Percentiles rank a stretch among this genome's conserved stretches.
Evolutionary conservation across 805 yeast genomes (phyloP).

Genomic region (Clavispora carvajalis): DNA sequence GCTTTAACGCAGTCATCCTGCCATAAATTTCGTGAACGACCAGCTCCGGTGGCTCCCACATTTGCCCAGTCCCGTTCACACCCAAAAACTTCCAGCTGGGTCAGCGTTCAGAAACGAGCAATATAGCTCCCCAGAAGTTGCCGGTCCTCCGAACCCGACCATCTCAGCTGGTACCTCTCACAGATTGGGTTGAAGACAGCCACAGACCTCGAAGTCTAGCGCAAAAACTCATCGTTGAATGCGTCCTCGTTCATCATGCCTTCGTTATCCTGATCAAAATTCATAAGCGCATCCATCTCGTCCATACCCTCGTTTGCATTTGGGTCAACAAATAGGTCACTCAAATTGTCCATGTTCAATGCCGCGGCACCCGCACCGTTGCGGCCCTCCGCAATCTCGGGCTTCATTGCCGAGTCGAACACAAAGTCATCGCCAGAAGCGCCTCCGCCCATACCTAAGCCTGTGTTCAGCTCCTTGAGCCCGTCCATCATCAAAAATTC

Average conservation of each 20-base stretch:
- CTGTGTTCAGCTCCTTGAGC: background rate
- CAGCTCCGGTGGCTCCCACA: too few relatives aligned
- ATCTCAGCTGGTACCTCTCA: too few relatives aligned
- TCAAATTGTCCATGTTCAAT: constrained; percentile 15
- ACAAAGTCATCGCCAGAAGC: background rate
- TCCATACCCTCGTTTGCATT: constrained; percentile 10
- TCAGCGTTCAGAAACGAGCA: too few relatives aligned
- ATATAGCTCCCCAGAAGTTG: too few relatives aligned
- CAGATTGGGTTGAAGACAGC: too few relatives aligned
- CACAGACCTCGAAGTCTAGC: constrained; percentile 22
- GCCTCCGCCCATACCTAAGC: background rate
- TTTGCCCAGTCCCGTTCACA: too few relatives aligned
- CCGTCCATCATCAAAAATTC: constrained; percentile 1
- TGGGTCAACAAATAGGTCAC: constrained; percentile 14
- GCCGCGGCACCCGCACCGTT: background rate
- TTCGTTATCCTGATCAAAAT: constrained; percentile 9
- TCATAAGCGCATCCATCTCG: constrained; percentile 18
- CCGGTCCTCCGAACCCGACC: too few relatives aligned
- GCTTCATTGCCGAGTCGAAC: background rate
- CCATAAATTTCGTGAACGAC: too few relatives aligned
- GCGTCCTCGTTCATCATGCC: constrained; percentile 24
- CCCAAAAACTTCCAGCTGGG: too few relatives aligned
- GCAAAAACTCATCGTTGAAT: constrained; percentile 32
- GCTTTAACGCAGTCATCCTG: too few relatives aligned
- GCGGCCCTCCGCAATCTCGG: background rate